Evolutionary conservation across 169 alveolate species (phyloP).

Genomic region (Plasmodium billcollinsi): DNA sequence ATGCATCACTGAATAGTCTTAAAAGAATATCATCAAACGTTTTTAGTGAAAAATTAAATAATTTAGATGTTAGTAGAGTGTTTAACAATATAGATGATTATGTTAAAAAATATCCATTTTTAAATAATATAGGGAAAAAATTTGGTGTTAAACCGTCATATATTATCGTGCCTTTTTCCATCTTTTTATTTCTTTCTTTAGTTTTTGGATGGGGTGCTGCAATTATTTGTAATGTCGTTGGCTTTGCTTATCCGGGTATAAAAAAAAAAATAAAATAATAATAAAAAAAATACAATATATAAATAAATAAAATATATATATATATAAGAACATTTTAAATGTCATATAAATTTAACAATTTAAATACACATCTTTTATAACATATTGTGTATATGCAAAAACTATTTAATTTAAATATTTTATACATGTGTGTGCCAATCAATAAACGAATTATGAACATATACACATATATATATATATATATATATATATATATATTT

Average conservation of each 20-base stretch:
- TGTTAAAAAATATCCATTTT: constrained; percentile 43
- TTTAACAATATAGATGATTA: constrained; percentile 30
- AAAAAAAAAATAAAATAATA: background rate
- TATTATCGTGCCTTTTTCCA: constrained; percentile 47
- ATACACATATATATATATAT: background rate
- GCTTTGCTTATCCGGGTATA: constrained; percentile 79
- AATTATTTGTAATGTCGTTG: constrained; percentile 78
- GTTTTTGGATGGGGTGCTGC: constrained; percentile 84
- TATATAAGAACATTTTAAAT: background rate
- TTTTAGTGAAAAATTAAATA: constrained; percentile 16
- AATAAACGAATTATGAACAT: background rate
- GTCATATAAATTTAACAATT: background rate
- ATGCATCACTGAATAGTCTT: background rate
- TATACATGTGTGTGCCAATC: no score
- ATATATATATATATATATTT: background rate
- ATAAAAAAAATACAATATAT: background rate
- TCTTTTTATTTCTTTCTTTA: constrained; percentile 47
- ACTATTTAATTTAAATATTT: no score
- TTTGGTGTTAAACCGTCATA: constrained; percentile 78
- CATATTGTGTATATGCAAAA: no score
- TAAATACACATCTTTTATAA: no score
- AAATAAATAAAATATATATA: background rate
- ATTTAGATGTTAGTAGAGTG: constrained; percentile 10
- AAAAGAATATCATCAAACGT: constrained; percentile 45
- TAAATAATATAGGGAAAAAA: constrained; percentile 34